Base-by-base conservation (phyloP, 2,329 filamentous ascomycete species). In the Madurella fahalii region DNA sequence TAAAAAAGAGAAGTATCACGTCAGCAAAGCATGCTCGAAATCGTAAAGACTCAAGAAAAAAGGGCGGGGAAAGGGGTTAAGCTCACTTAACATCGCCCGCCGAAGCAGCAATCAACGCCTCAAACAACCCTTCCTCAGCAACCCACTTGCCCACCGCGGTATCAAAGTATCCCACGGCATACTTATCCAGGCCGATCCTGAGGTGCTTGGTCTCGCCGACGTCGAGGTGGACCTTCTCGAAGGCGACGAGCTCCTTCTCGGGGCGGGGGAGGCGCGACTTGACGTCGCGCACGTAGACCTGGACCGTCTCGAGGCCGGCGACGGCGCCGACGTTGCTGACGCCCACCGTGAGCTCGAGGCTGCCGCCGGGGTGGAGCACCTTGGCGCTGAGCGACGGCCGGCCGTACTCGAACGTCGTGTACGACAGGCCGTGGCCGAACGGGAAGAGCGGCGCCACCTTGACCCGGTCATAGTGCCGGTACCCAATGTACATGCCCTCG, bases 341-440 rank as follows among this genome's bases (percentile, higher is more conserved):
- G 2, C 72, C 77, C 54, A 81, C 69, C 17, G 74, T 72, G 39
- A 80, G 68, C 49, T 76, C 75, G 53, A 79, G 70, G 1, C 65
- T 69, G 47, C 62, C 69, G 53, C 73, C 61, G 41, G 74, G 63
- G 39, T 69, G 61, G 52, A 80, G 66, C 1, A 72, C 67, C 50
- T 68, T 67, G 2, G 67, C 63, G 61, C 71, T 76, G 50, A 85
- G 74, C 3, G 76, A 76, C 0, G 83, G 77, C 1, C 75, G 72
- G 13, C 82, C 82, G 64, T 88, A 86, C 45, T 78, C 75, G 66
- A 90, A 90, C 0, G 72, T 79, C 0, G 86, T 89, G 68, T 90
- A 91, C 0, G 84, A 87, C 8, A 90, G 76, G 1, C 87, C 87
- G 66, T 89, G 85, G 11, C 87, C 87, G 60, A 90, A 90, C 30